Evolutionary conservation across 805 yeast genomes (phyloP).

Genomic region (Nakazawaea pomicola): DNA sequence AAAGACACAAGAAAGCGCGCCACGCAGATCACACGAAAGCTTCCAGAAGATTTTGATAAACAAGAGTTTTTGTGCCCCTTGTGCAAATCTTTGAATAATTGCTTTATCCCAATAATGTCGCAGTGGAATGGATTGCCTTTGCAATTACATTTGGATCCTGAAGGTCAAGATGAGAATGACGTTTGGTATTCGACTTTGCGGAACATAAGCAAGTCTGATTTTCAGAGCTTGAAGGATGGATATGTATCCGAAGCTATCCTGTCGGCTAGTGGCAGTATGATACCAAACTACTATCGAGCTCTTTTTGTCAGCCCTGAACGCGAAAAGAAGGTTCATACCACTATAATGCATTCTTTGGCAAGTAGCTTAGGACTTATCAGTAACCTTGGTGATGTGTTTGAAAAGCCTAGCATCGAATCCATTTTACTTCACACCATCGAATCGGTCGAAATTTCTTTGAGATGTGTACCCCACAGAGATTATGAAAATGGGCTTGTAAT

Average conservation of each 20-base stretch:
- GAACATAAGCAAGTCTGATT: conserved; percentile 26
- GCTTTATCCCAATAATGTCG: conserved; percentile 76
- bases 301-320: conserved; percentile 7
- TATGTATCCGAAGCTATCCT: background rate
- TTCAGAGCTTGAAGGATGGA: conserved; percentile 6
- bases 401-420: conserved; percentile 5
- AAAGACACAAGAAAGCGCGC: conserved; percentile 49
- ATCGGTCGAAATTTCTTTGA: conserved; percentile 57
- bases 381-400: conserved; percentile 8
- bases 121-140: conserved; percentile 36
- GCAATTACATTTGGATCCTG: background rate
- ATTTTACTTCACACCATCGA: conserved; percentile 52
- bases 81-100: conserved; percentile 81
- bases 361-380: conserved; percentile 8
- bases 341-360: conserved; percentile 9
- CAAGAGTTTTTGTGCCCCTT: conserved; percentile 85
- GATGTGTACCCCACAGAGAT: conserved; percentile 40
- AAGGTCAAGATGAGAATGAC: background rate
- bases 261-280: background rate
- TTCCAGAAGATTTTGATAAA: conserved; percentile 57
- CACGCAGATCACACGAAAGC: conserved; percentile 74
- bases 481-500: conserved; percentile 34
- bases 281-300: conserved; percentile 6
- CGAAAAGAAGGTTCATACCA: conserved; percentile 8
- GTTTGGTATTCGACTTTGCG: conserved; percentile 16